Conservation (phyloP, 1,284 basidiomycete species). For the Phaffia rhodozyma region DNA sequence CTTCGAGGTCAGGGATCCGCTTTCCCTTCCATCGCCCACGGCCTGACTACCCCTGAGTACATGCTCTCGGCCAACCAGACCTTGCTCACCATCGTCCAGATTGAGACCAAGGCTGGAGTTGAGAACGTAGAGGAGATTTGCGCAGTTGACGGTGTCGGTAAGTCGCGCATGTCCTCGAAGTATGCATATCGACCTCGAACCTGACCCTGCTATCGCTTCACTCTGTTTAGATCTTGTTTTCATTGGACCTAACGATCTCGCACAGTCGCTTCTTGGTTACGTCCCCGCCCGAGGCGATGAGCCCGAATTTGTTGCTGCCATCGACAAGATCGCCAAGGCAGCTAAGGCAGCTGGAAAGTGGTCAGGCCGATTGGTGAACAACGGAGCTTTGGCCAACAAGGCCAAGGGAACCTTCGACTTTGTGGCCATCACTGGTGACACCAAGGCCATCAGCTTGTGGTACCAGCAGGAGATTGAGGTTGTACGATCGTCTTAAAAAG, state of each 20-base stretch:
- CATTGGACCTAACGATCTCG: conserved; percentile 31
- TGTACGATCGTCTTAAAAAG: conserved; percentile 1
- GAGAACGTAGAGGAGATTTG: conserved; percentile 29
- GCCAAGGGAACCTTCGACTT: conserved; percentile 20
- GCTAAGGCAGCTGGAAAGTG: conserved; percentile 26
- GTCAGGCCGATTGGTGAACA: conserved; percentile 24
- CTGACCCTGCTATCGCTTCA: no score
- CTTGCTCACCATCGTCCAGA: conserved; percentile 26
- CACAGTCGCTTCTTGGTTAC: conserved; percentile 27
- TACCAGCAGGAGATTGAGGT: conserved; percentile 21
- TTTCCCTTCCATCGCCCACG: conserved; percentile 25
- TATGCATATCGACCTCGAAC: no score
- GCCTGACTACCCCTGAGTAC: conserved; percentile 27
- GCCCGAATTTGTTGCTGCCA: conserved; percentile 24
- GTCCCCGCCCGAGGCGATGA: conserved; percentile 26
- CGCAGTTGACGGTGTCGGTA: conserved; percentile 27
- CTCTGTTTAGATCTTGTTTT: conserved; percentile 25
- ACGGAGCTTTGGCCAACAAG: conserved; percentile 21
- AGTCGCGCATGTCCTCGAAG: background rate
- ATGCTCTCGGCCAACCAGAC: conserved; percentile 26
- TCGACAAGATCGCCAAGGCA: conserved; percentile 25
- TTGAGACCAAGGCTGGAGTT: conserved; percentile 26
- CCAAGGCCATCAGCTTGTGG: conserved; percentile 26
- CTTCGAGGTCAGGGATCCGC: conserved; percentile 29
- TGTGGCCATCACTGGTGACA: conserved; percentile 25